Evolutionary conservation across 1,139 yeast genomes (phyloP), one percentile per base, ranked within the genome.

Genomic region (Arxiozyma slooffiae): DNA sequence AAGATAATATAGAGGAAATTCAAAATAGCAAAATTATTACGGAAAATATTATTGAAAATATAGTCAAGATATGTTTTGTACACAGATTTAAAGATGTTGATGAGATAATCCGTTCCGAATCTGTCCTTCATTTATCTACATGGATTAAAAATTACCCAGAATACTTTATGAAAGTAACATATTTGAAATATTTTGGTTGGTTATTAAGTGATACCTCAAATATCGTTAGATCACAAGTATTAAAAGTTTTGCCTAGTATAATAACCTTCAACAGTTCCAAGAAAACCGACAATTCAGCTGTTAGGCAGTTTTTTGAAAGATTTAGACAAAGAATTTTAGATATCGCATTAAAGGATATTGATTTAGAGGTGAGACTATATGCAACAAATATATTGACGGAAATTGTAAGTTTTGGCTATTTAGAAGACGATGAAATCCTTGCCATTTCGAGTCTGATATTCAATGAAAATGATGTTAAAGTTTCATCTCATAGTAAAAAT

Each of bases 81-180:
- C 88, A 83, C 60, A 73, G 97, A 56, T 85, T 85, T 63, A 80
- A 90, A 55, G 97, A 90, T 65, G 75, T 84, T 14, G 96, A 88
- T 61, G 79, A 83, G 7, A 67, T 68, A 9, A 83, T 89, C 37
- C 75, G 97, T 57, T 75, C 76, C 22, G 88, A 82, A 52, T 85
- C 95, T 53, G 71, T 87, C 56, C 62, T 66, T 17, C 74, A 77
- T 42, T 70, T 89, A 47, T 80, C 88, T 21, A 72, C 69, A 26
- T 84, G 95, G 85, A 84, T 87, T 72, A 71, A 75, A n/a, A 63
- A 70, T 7, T 78, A 77, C 55, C 95, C 96, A 0, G 88, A 82
- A 51, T 70, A 75, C 50, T 89, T 85, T 60, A 75, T 85, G 58
- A 85, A 81, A 53, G 81, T 84, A 2, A 71, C 80, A 0, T 85